Conservation (phyloP, 2,329 filamentous ascomycete genomes). For the Colletotrichum tanaceti region DNA sequence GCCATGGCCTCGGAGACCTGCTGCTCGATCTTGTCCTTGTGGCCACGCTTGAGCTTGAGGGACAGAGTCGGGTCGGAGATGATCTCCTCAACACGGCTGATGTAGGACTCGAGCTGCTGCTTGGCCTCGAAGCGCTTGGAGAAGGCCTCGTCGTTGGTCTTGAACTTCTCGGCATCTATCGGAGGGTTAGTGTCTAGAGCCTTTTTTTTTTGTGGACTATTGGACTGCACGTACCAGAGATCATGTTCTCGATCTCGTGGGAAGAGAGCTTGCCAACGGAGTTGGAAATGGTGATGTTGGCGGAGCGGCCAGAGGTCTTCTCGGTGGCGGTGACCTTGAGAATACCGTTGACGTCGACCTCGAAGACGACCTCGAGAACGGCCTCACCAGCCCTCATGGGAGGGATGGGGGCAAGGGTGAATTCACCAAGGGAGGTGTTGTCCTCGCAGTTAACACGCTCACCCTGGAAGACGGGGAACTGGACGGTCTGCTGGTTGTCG, state of each 20-base stretch:
- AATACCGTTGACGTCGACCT: constrained; percentile 99
- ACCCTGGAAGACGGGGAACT: constrained; percentile 95
- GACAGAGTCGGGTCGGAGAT: constrained; percentile 95
- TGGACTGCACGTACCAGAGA: constrained; percentile 70
- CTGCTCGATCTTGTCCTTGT: constrained; percentile 99
- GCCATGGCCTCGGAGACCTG: constrained; percentile 97
- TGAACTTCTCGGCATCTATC: constrained; percentile 94
- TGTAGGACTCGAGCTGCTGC: constrained; percentile 99
- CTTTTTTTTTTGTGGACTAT: constrained; percentile 40
- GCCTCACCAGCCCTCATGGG: constrained; percentile 94
- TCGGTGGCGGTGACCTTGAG: constrained; percentile 99
- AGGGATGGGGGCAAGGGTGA: constrained; percentile 90
- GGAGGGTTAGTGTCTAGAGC: constrained; percentile 42
- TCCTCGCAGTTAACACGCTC: constrained; percentile 98
- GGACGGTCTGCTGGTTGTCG: constrained; percentile 81
- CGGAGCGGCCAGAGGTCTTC: constrained; percentile 96
- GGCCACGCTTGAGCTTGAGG: constrained; percentile 97
- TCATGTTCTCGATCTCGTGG: constrained; percentile 97
- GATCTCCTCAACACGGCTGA: constrained; percentile 98
- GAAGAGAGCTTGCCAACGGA: constrained; percentile 98
- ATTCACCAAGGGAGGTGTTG: constrained; percentile 98
- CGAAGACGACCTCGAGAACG: constrained; percentile 97
- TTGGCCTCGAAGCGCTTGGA: constrained; percentile 99
- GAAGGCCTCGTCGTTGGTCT: constrained; percentile 97
- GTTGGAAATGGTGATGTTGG: constrained; percentile 99